phyloP scores from a whole-genome alignment of 2,329 filamentous ascomycete species.

The Penicillium sp. region DNA sequence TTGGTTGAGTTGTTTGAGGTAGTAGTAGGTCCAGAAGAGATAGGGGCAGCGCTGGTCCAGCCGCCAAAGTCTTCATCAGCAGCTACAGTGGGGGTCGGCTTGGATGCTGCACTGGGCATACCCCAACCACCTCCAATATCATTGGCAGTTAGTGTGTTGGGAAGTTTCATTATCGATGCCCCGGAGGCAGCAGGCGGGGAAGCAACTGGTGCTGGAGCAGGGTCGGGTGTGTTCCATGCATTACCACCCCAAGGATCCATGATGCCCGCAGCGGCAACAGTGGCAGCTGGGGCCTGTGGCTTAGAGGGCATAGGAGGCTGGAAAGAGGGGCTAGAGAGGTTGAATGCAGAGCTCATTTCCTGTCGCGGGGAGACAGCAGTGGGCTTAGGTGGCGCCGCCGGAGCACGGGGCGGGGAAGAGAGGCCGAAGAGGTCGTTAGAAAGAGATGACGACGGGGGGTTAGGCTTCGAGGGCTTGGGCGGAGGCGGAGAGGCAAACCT shows the following conservation, averaged over 20 bases:
- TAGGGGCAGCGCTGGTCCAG: slow-evolving; percentile 75
- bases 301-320: slow-evolving; percentile 43
- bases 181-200: slow-evolving; percentile 34
- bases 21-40: slow-evolving; percentile 39
- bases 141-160: slow-evolving; percentile 52
- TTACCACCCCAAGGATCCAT: slow-evolving; percentile 84
- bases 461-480: slow-evolving; percentile 43
- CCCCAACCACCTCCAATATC: slow-evolving; percentile 69
- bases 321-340: slow-evolving; percentile 61
- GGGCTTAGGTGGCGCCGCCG: slow-evolving; percentile 46
- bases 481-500: slow-evolving; percentile 53
- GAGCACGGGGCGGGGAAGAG: slow-evolving; percentile 47
- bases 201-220: slow-evolving; percentile 50
- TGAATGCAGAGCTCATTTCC: slow-evolving; percentile 71
- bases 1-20: slow-evolving; percentile 47
- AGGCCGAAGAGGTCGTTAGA: slow-evolving; percentile 84
- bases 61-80: slow-evolving; percentile 96
- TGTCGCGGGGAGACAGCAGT: slow-evolving; percentile 39
- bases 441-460: slow-evolving; percentile 51
- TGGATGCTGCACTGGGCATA: slow-evolving; percentile 36
- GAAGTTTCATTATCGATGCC: slow-evolving; percentile 42
- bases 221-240: slow-evolving; percentile 72
- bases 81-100: slow-evolving; percentile 63
- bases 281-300: slow-evolving; percentile 45
- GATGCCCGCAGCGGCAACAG: slow-evolving; percentile 44